Percentiles rank a stretch among this genome's conserved stretches.
Evolutionary conservation across 2,329 filamentous ascomycete species (phyloP).

Genomic region (Thielaviopsis musarum): DNA sequence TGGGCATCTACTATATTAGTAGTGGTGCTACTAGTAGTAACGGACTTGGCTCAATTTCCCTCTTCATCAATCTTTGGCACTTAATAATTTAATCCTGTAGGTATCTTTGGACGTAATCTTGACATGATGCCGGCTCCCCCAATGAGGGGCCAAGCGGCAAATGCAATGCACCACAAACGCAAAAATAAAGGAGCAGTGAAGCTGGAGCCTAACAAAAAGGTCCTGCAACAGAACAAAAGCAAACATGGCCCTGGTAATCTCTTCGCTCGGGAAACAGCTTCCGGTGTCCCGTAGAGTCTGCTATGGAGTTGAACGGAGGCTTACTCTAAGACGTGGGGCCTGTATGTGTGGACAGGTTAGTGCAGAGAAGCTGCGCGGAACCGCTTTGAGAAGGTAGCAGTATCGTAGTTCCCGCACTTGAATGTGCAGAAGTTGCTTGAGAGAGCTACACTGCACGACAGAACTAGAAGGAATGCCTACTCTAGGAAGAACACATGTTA

Average conservation of each 20-base stretch:
- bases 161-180: background rate
- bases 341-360: background rate
- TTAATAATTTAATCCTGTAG: background rate
- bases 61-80: background rate
- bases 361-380: background rate
- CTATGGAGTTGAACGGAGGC: background rate
- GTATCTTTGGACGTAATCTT: background rate
- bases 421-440: background rate
- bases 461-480: background rate
- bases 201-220: background rate
- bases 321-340: background rate
- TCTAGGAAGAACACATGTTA: constrained; percentile 1
- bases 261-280: background rate
- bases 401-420: background rate
- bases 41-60: too few species aligned
- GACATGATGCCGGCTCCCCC: background rate
- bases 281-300: background rate
- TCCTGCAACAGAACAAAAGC: background rate
- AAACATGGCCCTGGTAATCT: background rate
- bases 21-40: too few species aligned
- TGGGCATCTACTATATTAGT: too few species aligned
- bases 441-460: background rate
- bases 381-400: background rate
- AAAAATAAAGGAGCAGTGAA: background rate
- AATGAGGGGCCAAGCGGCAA: background rate